Percentiles rank a stretch among this genome's conserved stretches.
These are phyloP conservation scores for Metarhizium sp. DNA, from an alignment of 2,329 filamentous ascomycete species.

Conservation along the genomic window DNA sequence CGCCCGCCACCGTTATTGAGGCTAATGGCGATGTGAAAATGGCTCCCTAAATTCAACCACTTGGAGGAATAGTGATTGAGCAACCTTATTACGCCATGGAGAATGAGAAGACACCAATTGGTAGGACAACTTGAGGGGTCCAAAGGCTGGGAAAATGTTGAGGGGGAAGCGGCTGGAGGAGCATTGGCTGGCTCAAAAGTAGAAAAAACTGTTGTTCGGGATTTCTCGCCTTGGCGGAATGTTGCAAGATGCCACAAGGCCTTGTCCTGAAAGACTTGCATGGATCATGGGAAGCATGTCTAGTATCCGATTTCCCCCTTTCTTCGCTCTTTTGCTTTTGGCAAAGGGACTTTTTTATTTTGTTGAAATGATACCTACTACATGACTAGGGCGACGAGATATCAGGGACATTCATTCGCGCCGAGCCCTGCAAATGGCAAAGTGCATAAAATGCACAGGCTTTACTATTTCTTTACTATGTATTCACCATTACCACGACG, in stretches of 20 bases:
- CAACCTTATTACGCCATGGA: neutral
- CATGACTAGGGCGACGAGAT: neutral
- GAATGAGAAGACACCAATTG: neutral
- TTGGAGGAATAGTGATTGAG: neutral
- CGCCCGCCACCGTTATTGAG: neutral
- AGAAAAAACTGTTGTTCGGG: neutral
- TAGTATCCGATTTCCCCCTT: neutral
- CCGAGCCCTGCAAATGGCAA: neutral
- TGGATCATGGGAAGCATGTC: neutral
- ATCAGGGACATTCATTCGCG: neutral
- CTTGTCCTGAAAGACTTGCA: neutral
- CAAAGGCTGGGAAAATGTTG: neutral
- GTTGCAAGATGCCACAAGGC: neutral
- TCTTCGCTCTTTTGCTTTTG: neutral
- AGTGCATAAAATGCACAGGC: neutral
- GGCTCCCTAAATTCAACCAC: conserved; percentile 1
- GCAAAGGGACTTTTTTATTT: neutral
- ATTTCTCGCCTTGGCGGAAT: neutral
- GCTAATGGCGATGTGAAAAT: conserved; percentile 17
- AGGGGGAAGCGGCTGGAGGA: neutral
- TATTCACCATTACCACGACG: neutral
- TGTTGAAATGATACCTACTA: neutral
- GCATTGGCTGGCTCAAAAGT: neutral
- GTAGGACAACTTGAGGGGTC: too few species aligned
- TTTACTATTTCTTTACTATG: neutral